Base-by-base conservation (phyloP, 2,329 filamentous ascomycete genomes). In the Paecilomyces niveus region DNA sequence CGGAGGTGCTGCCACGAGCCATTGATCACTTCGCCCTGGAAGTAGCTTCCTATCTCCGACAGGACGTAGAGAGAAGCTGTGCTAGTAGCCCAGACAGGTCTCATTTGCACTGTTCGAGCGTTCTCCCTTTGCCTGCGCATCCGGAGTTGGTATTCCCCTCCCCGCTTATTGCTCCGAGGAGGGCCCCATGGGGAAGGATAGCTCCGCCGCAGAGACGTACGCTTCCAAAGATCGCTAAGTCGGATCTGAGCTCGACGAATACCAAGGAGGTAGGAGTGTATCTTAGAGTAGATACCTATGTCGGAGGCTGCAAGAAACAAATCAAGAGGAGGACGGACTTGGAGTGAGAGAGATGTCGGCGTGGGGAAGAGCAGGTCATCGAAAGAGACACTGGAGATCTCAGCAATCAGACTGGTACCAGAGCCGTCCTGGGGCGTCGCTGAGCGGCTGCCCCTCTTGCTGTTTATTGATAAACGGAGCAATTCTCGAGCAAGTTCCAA, bases 11-110 rank as follows among this genome's bases (percentile, higher is more conserved):
- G 83, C 85, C 92, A 97, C 1, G 90, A 86, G 32, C 87, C 86
- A 60, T 87, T 85, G 13, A 97, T 87, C 6, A 97, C 87, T 68
- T 96, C 92, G 1, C 89, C 90, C 72, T 97, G 93, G 52, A 97
- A 85, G 67, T 96, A 97, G 2, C 86, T 86, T 64, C 93, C 89
- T 13, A 90, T 88, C 70, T 97, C 92, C 0, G 89, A 90, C 3
- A 97, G 80, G 65, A 97, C 89, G 75, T 96, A 97, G 3, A 96
- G 84, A 1, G 90, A 88, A 2, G 92, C 89, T 68, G 89, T 92
- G 65, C 89, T 88, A 0, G 90, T 95, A 0, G 92, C 93, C 94
- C 94, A 99, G 0, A 93, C 84, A 62, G 86, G 88, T 15, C 94
- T 85, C 81, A 96, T 89, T 0, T 84, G 82, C 33, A 81, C 80